Evolutionary conservation across 1,139 yeast species (phyloP), one percentile per base, ranked within the genome.

Genomic region (Candida pseudoviswanathii): DNA sequence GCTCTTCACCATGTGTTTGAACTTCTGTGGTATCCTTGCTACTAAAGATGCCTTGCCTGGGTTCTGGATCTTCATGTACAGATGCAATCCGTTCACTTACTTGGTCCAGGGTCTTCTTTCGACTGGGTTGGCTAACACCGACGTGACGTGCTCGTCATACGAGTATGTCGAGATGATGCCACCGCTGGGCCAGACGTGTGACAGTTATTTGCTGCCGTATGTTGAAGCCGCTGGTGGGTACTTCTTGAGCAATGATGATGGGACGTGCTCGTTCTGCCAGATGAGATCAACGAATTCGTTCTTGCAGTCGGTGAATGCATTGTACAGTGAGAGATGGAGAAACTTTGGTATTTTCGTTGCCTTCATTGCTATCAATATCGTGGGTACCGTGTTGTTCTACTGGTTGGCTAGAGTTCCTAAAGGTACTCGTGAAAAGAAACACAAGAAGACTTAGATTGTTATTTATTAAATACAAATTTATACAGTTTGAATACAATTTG

Each of bases 401-500:
- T 88, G 88, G 84, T 66, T 85, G 46, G 82, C 83, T 9, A 82
- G 96, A 73, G 95, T 88, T 52, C 95, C 96, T 54, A 73, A 70
- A 85, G 69, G 65, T 51, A 50, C 44, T 5, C 43, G 51, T 41
- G 44, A 48, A 44, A 44, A 61, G 56, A 62, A 62, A 16, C 25
- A 34, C 5, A 32, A 33, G 10, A 42, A 42, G 33, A 8, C 21
- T 3, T 30, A 3, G 29, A 25, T 25, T 24, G 22, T 39, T 3
- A 6, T 9, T 10, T 33, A 16, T 25, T 36, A 22, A 6, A 6
- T 36, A 16, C 9, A 21, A 3, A 22, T 36, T 22, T 21, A 37
- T 25, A 37, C 5, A 9, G 16, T 16, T 16, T 37, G 26, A n/a
- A 25, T 37, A 37, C 16, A 6, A 9, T 6, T 36, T 27, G 9